phyloP scores from a whole-genome alignment of 306 rosid species.

The Castanea mollissima region DNA sequence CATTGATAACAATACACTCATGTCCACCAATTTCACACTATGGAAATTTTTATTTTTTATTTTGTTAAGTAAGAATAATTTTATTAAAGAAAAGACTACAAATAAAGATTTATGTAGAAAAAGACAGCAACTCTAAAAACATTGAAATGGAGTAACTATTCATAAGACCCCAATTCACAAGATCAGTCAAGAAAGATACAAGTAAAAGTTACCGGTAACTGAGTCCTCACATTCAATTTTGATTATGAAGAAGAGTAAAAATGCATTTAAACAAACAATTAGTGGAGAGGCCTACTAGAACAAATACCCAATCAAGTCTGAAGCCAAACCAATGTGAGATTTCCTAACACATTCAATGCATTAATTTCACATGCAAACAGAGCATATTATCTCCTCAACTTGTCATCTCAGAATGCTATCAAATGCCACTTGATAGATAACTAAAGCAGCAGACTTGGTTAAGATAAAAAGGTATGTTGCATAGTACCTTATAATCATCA shows the following conservation, averaged over 20 bases:
- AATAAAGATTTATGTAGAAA: too few relatives aligned
- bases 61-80: too few relatives aligned
- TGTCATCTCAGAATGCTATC: neutral
- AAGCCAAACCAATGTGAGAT: neutral
- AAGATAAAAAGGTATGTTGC: slow-evolving; percentile 14
- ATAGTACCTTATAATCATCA: slow-evolving; percentile 91
- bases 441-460: slow-evolving; percentile 9
- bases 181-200: neutral
- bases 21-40: neutral
- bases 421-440: slow-evolving; percentile 2
- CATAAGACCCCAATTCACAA: neutral
- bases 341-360: neutral
- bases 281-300: neutral
- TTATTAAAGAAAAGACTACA: too few relatives aligned
- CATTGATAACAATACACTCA: neutral
- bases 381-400: neutral
- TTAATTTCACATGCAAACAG: neutral
- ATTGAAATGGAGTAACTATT: too few relatives aligned
- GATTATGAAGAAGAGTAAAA: neutral
- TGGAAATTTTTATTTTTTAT: neutral
- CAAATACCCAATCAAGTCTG: neutral
- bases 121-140: too few relatives aligned
- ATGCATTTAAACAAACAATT: neutral
- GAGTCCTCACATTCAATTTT: too few relatives aligned
- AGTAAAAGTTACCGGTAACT: too few relatives aligned